Conservation (phyloP, 257 asterid genomes). For the Eucommia ulmoides region DNA sequence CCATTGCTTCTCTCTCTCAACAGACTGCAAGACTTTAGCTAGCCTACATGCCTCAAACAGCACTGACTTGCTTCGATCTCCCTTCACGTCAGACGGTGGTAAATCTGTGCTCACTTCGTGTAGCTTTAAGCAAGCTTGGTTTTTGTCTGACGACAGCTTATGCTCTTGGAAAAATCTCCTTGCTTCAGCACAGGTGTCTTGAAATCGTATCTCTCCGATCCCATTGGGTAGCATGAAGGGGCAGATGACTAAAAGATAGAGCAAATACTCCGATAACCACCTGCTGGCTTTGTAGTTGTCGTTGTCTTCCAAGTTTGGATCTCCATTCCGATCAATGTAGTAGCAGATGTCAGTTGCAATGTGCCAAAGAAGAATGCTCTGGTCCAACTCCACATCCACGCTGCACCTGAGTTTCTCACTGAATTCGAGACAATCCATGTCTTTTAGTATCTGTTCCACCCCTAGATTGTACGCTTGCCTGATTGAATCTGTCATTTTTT, state of each 20-base stretch:
- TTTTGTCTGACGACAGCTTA: constrained; percentile 3
- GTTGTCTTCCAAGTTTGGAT: background rate
- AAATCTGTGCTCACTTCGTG: constrained; percentile 26
- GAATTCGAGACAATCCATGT: too few relatives aligned
- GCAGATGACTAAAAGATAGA: constrained; percentile 32
- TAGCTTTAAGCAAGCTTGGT: constrained; percentile 19
- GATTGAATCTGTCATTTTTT: constrained; percentile 9
- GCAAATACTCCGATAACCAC: constrained; percentile 38
- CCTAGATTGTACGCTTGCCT: constrained; percentile 17
- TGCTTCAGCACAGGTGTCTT: constrained; percentile 42
- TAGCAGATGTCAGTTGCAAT: constrained; percentile 42
- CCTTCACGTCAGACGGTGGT: constrained; percentile 35
- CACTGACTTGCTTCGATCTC: constrained; percentile 49
- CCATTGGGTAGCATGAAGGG: constrained; percentile 48
- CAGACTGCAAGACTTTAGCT: constrained; percentile 15
- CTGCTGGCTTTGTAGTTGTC: constrained; percentile 14
- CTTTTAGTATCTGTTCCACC: too few relatives aligned
- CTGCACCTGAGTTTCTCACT: constrained; percentile 8
- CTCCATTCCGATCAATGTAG: constrained; percentile 4
- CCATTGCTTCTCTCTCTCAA: constrained; percentile 12
- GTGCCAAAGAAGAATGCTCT: constrained; percentile 34
- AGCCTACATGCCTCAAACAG: constrained; percentile 41
- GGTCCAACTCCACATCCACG: constrained; percentile 24
- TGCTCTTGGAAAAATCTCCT: constrained; percentile 24
- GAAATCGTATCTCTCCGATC: constrained; percentile 37